A percentile compares a stretch with the other conserved stretches of the same genome.
phyloP scores from a whole-genome alignment of 2,329 filamentous ascomycete species.

The Blastomyces gilchristii region DNA sequence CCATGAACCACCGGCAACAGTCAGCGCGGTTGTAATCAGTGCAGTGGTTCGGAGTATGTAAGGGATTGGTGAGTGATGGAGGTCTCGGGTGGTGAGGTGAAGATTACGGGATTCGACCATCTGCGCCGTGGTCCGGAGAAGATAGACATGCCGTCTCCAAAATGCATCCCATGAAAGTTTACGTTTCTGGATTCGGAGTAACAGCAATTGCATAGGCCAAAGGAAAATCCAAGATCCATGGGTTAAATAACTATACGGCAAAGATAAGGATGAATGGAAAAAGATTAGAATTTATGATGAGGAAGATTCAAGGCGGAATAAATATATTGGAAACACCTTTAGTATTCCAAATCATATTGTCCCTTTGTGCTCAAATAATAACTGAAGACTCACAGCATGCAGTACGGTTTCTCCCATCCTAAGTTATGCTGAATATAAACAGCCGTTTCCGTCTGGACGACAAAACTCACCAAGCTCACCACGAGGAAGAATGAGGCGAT shows the following conservation, averaged over 20 bases:
- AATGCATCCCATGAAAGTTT: conserved; percentile 72
- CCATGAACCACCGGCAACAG: conserved; percentile 85
- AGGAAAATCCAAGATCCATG: conserved; percentile 88
- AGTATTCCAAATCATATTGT: neutral
- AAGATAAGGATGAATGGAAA: neutral
- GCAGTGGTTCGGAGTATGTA: conserved; percentile 75
- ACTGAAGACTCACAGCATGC: conserved; percentile 66
- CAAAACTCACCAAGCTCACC: conserved; percentile 76
- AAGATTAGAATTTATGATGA: neutral
- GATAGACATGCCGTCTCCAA: conserved; percentile 62
- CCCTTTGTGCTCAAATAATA: neutral
- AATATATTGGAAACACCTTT: neutral
- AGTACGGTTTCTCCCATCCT: conserved; percentile 97
- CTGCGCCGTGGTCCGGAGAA: conserved; percentile 57
- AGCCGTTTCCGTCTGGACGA: conserved; percentile 89
- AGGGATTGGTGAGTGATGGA: conserved; percentile 43
- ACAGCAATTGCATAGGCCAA: conserved; percentile 73
- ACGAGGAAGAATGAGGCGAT: conserved; percentile 76
- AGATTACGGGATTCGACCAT: conserved; percentile 79
- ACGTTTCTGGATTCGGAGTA: conserved; percentile 70
- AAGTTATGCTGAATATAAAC: conserved; percentile 88
- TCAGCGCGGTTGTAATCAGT: conserved; percentile 74
- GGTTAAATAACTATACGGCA: conserved; percentile 58
- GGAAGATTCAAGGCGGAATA: neutral
- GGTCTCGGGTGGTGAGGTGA: conserved; percentile 43